Conservation (phyloP, 2,329 filamentous ascomycete genomes). For the Botrytis paeoniae region DNA sequence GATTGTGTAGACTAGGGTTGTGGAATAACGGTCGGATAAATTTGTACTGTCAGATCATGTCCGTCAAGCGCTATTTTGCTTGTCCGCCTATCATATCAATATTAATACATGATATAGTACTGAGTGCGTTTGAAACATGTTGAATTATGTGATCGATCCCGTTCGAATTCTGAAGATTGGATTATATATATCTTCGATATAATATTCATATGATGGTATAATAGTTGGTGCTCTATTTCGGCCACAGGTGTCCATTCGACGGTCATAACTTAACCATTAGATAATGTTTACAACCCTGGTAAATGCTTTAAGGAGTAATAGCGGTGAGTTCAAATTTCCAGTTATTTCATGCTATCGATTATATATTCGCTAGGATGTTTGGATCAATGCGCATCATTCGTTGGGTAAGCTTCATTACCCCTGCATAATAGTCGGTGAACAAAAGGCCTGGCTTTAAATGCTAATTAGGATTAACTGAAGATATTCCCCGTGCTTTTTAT, state of each 20-base stretch:
- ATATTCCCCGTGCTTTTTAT: not conserved
- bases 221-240: not conserved
- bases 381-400: not conserved
- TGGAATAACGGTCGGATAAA: not conserved
- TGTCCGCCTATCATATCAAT: not conserved
- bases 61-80: not conserved
- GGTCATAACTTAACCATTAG: not conserved
- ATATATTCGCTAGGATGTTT: not conserved
- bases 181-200: not conserved
- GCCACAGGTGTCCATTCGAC: not conserved
- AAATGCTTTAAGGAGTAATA: not conserved
- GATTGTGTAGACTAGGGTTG: not conserved
- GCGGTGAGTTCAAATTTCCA: not conserved
- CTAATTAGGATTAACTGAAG: not conserved
- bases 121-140: not conserved
- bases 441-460: not conserved
- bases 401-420: not conserved
- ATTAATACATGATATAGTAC: not conserved
- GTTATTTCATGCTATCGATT: not conserved
- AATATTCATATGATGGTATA: not conserved
- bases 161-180: not conserved
- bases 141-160: not conserved
- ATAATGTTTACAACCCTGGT: not conserved
- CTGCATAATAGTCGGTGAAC: slow-evolving; percentile 8
- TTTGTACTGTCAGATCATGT: not conserved